Base-by-base conservation (phyloP, 192 early-diverging fungal species). In the Coemansia sp. region DNA sequence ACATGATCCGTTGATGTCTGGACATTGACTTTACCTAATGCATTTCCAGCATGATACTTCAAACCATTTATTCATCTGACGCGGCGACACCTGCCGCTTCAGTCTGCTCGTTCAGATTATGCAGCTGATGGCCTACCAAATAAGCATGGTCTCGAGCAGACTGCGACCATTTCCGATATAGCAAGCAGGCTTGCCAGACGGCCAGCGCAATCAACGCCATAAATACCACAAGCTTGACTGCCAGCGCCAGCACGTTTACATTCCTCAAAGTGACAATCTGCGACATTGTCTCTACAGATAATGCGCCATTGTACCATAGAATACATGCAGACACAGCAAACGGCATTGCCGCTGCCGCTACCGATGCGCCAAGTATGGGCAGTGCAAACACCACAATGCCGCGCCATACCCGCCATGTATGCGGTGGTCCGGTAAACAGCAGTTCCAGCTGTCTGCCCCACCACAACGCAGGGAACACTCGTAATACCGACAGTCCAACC, bases 141-240 rank as follows among this genome's bases (percentile, higher is more conserved):
- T 90, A 98, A 43, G 84, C 81, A 41, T 90, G 89, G 38, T 98
- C 93, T 20, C 87, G 80, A 4, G 93, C 82, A 40, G 81, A 59
- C 16, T 88, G 82, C 43, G 88, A 80, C 93, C 96, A 98, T 8
- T 62, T 51, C 34, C 72, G 78, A 23, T 90, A 62, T 50, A 85
- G 34, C 8, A 55, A 37, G 32, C 63, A 40, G 11, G 56, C 51
- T 20, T 42, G 60, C 54, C 65, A 70, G 2, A 43, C 50, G 39
- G 66, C 26, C 15, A 48, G 66, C 53, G 59, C 42, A 48, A 37
- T 28, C 16, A 64, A 5, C 7, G 41, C 51, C 16, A 56, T 50
- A 54, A 47, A n/a, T 51, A 60, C 23, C 46, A 53, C 74, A 14
- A 48, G 23, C 53, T 41, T 70, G 52, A 42, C 60, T 20, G 52